Evolutionary conservation across 2,329 filamentous ascomycete species (phyloP), one percentile per base, ranked within the genome.

Genomic region (Talaromyces islandicus): DNA sequence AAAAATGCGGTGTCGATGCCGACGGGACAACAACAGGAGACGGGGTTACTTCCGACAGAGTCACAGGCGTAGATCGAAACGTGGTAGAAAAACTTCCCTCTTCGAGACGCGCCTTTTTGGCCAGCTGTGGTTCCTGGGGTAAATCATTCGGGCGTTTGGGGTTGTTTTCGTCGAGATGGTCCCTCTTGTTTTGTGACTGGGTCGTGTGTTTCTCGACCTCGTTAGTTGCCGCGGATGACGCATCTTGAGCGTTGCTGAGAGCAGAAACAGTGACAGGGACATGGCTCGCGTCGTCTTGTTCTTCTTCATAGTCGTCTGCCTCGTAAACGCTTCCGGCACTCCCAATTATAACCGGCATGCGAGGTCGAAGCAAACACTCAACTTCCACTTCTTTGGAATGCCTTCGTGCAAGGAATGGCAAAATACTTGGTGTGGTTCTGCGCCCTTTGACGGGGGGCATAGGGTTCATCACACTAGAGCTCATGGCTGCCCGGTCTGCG

Each of bases 391-490:
- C 83, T 11, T 81, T 72, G 0, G 86, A 80, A 67, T 86, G 90
- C 56, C 84, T 82, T 58, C 86, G 83, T 7, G 86, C 84, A 27
- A 97, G 77, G 67, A 96, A 89, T 0, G 93, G 92, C 54, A 96
- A 75, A 54, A 96, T 88, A 71, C 88, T 94, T 29, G 89, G 81
- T 62, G 86, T 84, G 56, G 85, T 83, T 43, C 77, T 78, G 64
- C 85, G 80, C 48, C 87, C 83, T 70, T 86, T 81, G 68, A 84
- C 78, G 68, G 86, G 79, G 63, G 85, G 77, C 73, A 87, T 85
- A 0, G 91, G 90, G 72, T 94, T 91, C 61, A 97, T 78, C 12
- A 95, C 86, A 71, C 91, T 93, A 6, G 91, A 86, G 11, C 94
- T 70, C 83, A 97, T 90, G 48, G 89, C 88, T 32, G 87, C 80